These are phyloP conservation scores for Xylaria sp. DNA, from an alignment of 2,329 filamentous ascomycete genomes.

Conservation along the genomic window DNA sequence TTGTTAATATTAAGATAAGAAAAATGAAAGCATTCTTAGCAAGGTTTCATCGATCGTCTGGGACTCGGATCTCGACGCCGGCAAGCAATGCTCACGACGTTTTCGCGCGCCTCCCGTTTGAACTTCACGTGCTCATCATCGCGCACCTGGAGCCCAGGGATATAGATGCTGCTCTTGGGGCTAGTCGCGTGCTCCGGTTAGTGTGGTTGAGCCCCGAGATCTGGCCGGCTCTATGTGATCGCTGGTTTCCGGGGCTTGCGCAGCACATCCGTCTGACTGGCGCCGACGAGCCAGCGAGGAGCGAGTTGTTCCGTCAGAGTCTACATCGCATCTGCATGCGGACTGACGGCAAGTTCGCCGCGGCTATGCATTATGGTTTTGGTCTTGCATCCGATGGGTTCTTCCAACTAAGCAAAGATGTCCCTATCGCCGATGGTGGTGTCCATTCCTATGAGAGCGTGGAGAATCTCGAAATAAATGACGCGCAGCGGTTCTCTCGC, in stretches of 20 bases:
- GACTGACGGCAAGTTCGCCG: constrained; percentile 35
- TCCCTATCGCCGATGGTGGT: constrained; percentile 37
- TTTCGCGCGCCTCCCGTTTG: constrained; percentile 39
- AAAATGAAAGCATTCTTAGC: constrained; percentile 26
- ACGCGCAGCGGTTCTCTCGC: constrained; percentile 30
- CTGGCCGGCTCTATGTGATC: constrained; percentile 38
- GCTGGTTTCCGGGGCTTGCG: constrained; percentile 38
- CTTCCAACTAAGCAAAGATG: constrained; percentile 35
- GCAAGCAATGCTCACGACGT: constrained; percentile 26
- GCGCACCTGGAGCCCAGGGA: constrained; percentile 35
- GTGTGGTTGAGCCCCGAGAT: constrained; percentile 40
- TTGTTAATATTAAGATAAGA: neutral
- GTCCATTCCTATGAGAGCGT: constrained; percentile 37
- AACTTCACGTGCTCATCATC: constrained; percentile 38
- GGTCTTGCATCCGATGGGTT: constrained; percentile 34
- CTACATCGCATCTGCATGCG: constrained; percentile 33
- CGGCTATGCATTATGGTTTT: constrained; percentile 38
- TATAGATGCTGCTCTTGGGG: constrained; percentile 31
- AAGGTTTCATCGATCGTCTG: constrained; percentile 20
- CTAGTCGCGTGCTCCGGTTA: constrained; percentile 32
- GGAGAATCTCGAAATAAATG: constrained; percentile 28
- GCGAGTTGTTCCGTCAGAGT: constrained; percentile 34
- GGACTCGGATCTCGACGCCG: neutral
- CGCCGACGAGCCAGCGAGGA: constrained; percentile 14
- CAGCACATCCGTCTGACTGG: constrained; percentile 32